Percentiles rank a stretch among this genome's conserved stretches.
phyloP scores from a whole-genome alignment of 192 early-diverging fungal species.

The Rhizophagus sp. region DNA sequence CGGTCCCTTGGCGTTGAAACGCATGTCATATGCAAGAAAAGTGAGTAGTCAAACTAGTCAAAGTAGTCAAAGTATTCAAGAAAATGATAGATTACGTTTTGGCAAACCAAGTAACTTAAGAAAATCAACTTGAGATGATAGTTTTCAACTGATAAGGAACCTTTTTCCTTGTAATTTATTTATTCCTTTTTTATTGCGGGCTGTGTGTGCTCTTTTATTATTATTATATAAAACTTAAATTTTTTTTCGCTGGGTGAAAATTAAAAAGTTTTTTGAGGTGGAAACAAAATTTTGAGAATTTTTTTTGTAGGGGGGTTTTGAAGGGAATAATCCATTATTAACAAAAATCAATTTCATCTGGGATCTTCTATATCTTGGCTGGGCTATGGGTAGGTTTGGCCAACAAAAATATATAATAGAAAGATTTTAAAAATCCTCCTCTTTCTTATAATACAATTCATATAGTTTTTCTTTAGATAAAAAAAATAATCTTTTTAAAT shows the following conservation, averaged over 20 bases:
- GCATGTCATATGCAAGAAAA: constrained; percentile 9
- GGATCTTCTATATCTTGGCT: constrained; percentile 4
- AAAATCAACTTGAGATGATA: background rate
- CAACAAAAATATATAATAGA: background rate
- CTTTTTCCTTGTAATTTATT: background rate
- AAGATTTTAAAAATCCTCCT: background rate
- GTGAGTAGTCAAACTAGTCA: constrained; percentile 20
- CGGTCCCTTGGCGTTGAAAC: constrained; percentile 31
- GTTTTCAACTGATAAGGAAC: background rate
- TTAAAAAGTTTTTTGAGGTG: background rate
- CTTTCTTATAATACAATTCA: background rate
- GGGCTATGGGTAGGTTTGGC: constrained; percentile 21
- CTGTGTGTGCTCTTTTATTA: background rate
- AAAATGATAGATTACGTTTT: constrained; percentile 20
- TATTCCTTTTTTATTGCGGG: background rate
- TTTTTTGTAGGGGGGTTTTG: constrained; percentile 23
- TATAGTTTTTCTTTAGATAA: background rate
- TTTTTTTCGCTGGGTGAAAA: constrained; percentile 14
- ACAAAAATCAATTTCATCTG: background rate
- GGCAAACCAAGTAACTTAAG: constrained; percentile 11
- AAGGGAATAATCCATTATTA: background rate
- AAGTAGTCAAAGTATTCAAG: constrained; percentile 12
- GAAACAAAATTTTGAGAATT: background rate
- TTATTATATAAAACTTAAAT: background rate
- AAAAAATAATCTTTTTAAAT: background rate